These are phyloP conservation scores for Sugiyamaella floridensis DNA, from an alignment of 805 yeast species.

Conservation along the genomic window DNA sequence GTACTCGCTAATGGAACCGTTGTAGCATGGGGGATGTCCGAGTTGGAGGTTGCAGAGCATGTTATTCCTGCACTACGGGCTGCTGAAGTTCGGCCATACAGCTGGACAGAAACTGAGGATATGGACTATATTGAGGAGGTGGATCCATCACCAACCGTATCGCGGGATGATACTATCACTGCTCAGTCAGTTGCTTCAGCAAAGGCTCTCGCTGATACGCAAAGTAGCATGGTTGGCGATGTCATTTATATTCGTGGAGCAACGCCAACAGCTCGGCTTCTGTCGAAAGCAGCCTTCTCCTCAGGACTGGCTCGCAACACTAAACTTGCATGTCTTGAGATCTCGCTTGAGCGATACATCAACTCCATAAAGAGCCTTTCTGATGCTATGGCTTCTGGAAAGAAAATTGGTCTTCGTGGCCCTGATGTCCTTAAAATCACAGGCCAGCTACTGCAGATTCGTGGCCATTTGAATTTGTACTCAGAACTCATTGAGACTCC, in stretches of 20 bases:
- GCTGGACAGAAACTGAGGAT: conserved; percentile 68
- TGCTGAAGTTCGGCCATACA: conserved; percentile 44
- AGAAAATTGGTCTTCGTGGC: conserved; percentile 38
- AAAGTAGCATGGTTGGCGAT: conserved; percentile 56
- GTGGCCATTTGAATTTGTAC: conserved; percentile 80
- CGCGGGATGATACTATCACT: not conserved
- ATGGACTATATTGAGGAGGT: conserved; percentile 61
- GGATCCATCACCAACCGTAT: not conserved
- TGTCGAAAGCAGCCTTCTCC: conserved; percentile 84
- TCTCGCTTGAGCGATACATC: conserved; percentile 63
- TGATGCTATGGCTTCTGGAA: conserved; percentile 58
- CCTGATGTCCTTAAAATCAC: conserved; percentile 58
- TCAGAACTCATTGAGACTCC: conserved; percentile 89
- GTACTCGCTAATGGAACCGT: conserved; percentile 71
- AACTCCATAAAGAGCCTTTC: conserved; percentile 56
- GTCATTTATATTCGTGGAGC: conserved; percentile 57
- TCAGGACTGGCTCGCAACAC: conserved; percentile 85
- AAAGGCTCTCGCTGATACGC: not conserved
- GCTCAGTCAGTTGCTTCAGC: not conserved
- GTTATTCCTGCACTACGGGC: conserved; percentile 41
- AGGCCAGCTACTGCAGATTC: conserved; percentile 63
- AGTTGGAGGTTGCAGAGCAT: conserved; percentile 37
- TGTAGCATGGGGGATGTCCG: conserved; percentile 77
- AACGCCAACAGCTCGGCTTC: conserved; percentile 40
- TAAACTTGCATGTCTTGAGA: conserved; percentile 72